Conservation (phyloP, 2,329 filamentous ascomycete species). For the Mariannaea elegans region DNA sequence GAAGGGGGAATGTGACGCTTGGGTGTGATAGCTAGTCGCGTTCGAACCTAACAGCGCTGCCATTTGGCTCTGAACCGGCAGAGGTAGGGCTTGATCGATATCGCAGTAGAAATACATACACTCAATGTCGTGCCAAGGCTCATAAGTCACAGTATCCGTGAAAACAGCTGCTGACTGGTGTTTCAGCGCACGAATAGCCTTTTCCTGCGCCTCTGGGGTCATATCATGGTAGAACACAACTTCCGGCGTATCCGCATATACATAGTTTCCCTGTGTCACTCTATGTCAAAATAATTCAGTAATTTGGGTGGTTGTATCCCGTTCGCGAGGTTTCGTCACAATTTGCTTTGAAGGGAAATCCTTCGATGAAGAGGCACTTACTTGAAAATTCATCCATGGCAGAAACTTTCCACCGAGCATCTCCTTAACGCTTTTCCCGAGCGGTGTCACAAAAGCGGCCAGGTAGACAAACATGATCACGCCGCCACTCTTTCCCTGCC, state of each 20-base stretch:
- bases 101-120: constrained; percentile 38
- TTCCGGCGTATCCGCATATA: constrained; percentile 21
- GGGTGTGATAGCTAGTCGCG: constrained; percentile 11
- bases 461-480: constrained; percentile 49
- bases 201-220: constrained; percentile 13
- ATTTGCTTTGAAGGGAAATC: too few species aligned
- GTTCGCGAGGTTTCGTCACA: too few species aligned
- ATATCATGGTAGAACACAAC: constrained; percentile 41
- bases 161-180: constrained; percentile 31
- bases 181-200: constrained; percentile 20
- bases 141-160: constrained; percentile 33
- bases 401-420: constrained; percentile 37
- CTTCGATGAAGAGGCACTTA: constrained; percentile 14
- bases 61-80: constrained; percentile 32
- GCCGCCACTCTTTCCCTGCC: constrained; percentile 47
- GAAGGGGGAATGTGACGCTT: constrained; percentile 28
- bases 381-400: constrained; percentile 42
- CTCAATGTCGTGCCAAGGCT: constrained; percentile 41
- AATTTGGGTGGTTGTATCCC: too few species aligned
- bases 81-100: constrained; percentile 35
- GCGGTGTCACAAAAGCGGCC: constrained; percentile 44
- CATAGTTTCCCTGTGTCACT: constrained; percentile 21
- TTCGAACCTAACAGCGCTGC: constrained; percentile 21
- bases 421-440: constrained; percentile 36
- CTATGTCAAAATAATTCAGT: neutral